These are phyloP conservation scores for Gentiana macrophylla DNA, from an alignment of 257 asterid species.

Conservation along the genomic window DNA sequence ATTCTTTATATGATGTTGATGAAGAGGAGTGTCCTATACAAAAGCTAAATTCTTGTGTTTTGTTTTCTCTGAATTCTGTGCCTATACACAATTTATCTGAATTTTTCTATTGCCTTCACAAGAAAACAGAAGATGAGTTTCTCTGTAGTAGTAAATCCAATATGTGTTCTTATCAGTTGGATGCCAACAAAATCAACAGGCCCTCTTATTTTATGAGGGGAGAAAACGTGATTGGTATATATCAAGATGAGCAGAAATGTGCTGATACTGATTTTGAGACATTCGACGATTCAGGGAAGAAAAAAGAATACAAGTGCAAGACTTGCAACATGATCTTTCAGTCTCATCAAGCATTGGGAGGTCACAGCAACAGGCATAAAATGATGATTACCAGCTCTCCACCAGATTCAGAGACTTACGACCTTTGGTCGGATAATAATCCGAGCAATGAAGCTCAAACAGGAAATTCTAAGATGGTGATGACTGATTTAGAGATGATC, in stretches of 20 bases:
- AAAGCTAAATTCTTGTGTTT: constrained; percentile 10
- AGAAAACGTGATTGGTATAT: constrained; percentile 3
- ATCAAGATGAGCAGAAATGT: constrained; percentile 6
- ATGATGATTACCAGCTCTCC: constrained; percentile 7
- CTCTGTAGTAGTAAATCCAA: constrained; percentile 7
- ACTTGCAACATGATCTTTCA: constrained; percentile 9
- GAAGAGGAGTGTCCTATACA: constrained; percentile 4
- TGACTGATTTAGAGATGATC: constrained; percentile 10
- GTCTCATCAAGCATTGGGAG: constrained; percentile 16
- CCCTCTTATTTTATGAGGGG: background rate
- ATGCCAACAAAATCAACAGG: constrained; percentile 5
- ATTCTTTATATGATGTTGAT: constrained; percentile 7
- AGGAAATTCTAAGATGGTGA: constrained; percentile 7
- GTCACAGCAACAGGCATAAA: constrained; percentile 15
- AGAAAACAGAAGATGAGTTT: constrained; percentile 15
- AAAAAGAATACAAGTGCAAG: constrained; percentile 11
- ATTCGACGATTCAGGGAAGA: constrained; percentile 12
- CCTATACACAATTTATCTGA: constrained; percentile 20
- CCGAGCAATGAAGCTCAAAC: constrained; percentile 1
- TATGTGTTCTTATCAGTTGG: constrained; percentile 11
- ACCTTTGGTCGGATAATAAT: constrained; percentile 10
- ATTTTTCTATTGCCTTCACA: constrained; percentile 8
- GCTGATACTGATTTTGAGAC: constrained; percentile 15
- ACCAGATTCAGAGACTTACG: background rate
- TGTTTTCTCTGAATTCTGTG: constrained; percentile 8